These are phyloP conservation scores for Arctium minus DNA, from an alignment of 129 eudicot genomes.

Conservation along the genomic window DNA sequence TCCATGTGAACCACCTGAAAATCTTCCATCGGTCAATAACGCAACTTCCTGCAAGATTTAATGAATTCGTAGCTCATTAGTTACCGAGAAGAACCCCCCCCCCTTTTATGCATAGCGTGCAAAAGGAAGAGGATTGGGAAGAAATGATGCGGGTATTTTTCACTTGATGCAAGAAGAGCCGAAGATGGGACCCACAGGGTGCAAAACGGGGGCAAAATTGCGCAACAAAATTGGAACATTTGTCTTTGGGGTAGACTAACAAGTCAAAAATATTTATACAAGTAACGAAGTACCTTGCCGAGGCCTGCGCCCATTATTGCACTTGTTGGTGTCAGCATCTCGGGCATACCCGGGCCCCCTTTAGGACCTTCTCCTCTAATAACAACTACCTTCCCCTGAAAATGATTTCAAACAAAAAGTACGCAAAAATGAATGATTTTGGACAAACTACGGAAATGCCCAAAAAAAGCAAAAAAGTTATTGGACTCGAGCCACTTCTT, in stretches of 20 bases:
- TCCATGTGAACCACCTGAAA: conserved; percentile 99
- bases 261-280: neutral
- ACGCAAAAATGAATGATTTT: neutral
- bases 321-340: conserved; percentile 98
- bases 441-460: neutral
- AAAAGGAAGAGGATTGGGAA: too few relatives aligned
- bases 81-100: too few relatives aligned
- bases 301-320: conserved; percentile 99
- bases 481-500: neutral
- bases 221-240: too few relatives aligned
- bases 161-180: too few relatives aligned
- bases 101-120: too few relatives aligned
- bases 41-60: conserved; percentile 71
- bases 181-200: too few relatives aligned
- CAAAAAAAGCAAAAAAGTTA: neutral
- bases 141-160: too few relatives aligned
- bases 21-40: conserved; percentile 78
- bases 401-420: neutral
- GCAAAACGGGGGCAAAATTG: too few relatives aligned
- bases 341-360: conserved; percentile 99
- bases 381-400: conserved; percentile 92
- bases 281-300: conserved; percentile 63
- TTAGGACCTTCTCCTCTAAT: conserved; percentile 99
- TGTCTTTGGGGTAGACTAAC: too few relatives aligned
- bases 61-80: neutral